These are phyloP conservation scores for Yarrowia galli DNA, from an alignment of 1,139 yeast species.

Conservation along the genomic window DNA sequence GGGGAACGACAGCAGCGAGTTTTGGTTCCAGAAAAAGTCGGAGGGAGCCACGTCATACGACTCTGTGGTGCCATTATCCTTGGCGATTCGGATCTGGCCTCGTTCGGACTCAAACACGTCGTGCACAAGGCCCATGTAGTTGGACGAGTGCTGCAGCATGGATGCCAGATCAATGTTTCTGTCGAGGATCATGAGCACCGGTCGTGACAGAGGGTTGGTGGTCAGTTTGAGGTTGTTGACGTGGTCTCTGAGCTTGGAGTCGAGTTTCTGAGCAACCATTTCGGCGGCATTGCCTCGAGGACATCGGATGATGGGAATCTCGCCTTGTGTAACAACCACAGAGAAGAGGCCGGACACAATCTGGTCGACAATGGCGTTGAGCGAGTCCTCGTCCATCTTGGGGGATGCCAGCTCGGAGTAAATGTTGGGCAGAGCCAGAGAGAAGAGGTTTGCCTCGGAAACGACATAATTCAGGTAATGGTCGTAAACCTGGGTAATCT, in stretches of 20 bases:
- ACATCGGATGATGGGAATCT: slow-evolving; percentile 88
- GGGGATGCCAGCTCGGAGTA: slow-evolving; percentile 77
- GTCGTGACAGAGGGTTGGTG: slow-evolving; percentile 54
- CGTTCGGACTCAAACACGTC: slow-evolving; percentile 80
- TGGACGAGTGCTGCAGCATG: slow-evolving; percentile 98
- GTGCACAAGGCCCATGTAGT: slow-evolving; percentile 93
- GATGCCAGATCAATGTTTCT: slow-evolving; percentile 89
- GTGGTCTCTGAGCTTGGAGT: slow-evolving; percentile 81
- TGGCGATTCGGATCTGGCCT: slow-evolving; percentile 71
- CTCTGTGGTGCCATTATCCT: slow-evolving; percentile 57
- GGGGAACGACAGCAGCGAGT: slow-evolving; percentile 91
- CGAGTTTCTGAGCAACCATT: slow-evolving; percentile 85
- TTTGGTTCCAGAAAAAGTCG: slow-evolving; percentile 89
- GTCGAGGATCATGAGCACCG: slow-evolving; percentile 82
- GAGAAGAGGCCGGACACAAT: slow-evolving; percentile 85
- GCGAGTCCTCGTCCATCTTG: slow-evolving; percentile 72
- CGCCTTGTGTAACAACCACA: slow-evolving; percentile 74
- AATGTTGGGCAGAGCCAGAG: slow-evolving; percentile 70
- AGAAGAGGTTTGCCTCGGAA: slow-evolving; percentile 89
- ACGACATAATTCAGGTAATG: slow-evolving; percentile 92
- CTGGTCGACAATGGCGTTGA: slow-evolving; percentile 69
- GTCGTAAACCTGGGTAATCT: slow-evolving; percentile 87
- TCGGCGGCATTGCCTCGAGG: slow-evolving; percentile 96
- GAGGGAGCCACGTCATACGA: slow-evolving; percentile 87
- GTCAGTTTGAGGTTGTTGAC: slow-evolving; percentile 68